These are phyloP conservation scores for Cerioporus squamosus DNA, from an alignment of 1,284 basidiomycete species.

Conservation along the genomic window DNA sequence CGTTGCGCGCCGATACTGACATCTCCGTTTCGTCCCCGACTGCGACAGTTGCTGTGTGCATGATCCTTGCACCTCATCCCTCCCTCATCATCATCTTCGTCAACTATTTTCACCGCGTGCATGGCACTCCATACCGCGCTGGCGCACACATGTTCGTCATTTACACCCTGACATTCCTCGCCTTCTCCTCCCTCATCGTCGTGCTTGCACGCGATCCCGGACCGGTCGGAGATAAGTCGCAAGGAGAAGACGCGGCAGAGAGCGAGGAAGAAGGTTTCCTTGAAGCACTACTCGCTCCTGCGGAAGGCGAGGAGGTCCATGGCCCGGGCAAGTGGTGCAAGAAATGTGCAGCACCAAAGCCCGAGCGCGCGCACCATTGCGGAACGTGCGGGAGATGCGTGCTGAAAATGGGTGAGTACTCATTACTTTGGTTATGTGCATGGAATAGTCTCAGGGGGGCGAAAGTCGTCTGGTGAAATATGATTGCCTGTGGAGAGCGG, in stretches of 20 bases:
- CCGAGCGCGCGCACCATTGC: conserved; percentile 80
- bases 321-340: conserved; percentile 73
- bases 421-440: background rate
- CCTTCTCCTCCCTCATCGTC: conserved; percentile 71
- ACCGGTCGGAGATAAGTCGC: conserved; percentile 44
- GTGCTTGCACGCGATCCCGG: conserved; percentile 77
- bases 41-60: conserved; percentile 52
- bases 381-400: conserved; percentile 73
- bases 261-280: conserved; percentile 56
- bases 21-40: conserved; percentile 2
- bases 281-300: conserved; percentile 60
- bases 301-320: conserved; percentile 49
- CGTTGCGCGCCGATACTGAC: conserved; percentile 1
- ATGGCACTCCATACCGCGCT: conserved; percentile 52
- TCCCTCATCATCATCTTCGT: conserved; percentile 69
- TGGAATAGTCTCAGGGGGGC: too few species aligned
- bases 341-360: conserved; percentile 79
- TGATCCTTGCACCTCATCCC: conserved; percentile 74
- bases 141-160: conserved; percentile 55
- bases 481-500: too few species aligned
- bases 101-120: conserved; percentile 63
- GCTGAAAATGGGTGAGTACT: conserved; percentile 78
- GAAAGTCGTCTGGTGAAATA: too few species aligned
- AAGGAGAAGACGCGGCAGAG: conserved; percentile 36
- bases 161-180: conserved; percentile 68